Percentiles rank a stretch among this genome's conserved stretches.
Evolutionary conservation across 805 yeast genomes (phyloP).

Genomic region (Clavispora asparagi): DNA sequence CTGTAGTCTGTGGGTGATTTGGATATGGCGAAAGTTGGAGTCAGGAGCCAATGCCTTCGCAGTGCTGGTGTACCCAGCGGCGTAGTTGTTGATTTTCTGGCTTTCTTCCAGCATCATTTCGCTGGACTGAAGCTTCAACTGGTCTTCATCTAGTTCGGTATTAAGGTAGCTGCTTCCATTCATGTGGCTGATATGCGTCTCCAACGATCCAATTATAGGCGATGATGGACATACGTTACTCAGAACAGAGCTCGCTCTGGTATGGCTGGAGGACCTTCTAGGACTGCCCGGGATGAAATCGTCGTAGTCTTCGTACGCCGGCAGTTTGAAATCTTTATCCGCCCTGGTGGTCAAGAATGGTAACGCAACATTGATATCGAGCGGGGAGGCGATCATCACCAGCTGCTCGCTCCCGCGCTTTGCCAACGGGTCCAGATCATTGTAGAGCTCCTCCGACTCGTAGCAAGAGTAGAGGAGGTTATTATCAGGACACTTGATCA

Average conservation of each 20-base stretch:
- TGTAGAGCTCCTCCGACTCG: constrained; percentile 19
- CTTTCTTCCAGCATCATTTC: constrained; percentile 25
- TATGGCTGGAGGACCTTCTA: neutral
- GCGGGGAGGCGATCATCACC: constrained; percentile 37
- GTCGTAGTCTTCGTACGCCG: neutral
- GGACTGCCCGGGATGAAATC: neutral
- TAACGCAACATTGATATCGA: constrained; percentile 39
- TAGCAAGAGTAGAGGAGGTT: constrained; percentile 57
- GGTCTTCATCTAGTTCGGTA: constrained; percentile 13
- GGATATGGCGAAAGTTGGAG: constrained; percentile 56
- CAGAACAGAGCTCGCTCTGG: neutral
- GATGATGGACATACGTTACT: constrained; percentile 16
- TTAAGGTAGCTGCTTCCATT: constrained; percentile 3
- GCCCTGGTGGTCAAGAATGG: constrained; percentile 37
- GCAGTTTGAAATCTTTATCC: constrained; percentile 21
- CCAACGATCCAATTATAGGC: constrained; percentile 36
- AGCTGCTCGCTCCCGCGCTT: neutral
- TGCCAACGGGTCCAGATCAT: constrained; percentile 5
- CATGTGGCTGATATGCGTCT: constrained; percentile 31
- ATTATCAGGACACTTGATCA: constrained; percentile 52
- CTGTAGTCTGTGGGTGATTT: constrained; percentile 63
- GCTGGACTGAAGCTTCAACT: constrained; percentile 26
- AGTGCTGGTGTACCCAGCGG: constrained; percentile 31
- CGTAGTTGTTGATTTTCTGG: constrained; percentile 23
- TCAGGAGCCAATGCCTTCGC: constrained; percentile 54